Percentiles rank a stretch among this genome's conserved stretches.
Evolutionary conservation across 345 rosid species (phyloP).

Genomic region (Fremontodendron californicum): DNA sequence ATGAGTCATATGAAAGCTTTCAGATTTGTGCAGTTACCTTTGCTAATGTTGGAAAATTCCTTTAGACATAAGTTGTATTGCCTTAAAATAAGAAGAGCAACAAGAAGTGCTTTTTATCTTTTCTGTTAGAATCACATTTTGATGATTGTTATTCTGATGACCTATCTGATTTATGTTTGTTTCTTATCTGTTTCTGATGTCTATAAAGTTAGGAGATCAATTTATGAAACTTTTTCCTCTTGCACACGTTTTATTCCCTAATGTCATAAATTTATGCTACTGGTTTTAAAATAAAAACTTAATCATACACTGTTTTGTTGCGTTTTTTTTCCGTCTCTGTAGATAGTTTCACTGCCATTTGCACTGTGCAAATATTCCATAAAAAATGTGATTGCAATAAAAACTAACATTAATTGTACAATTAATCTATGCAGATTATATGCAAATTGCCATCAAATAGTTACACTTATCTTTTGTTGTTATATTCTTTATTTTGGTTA

Average conservation of each 20-base stretch:
- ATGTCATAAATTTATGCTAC: neutral
- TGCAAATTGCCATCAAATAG: neutral
- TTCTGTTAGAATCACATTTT: neutral
- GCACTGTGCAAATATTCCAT: neutral
- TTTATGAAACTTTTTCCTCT: neutral
- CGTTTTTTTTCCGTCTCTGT: neutral
- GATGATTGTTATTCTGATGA: neutral
- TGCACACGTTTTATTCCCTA: neutral
- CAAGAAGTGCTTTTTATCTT: neutral
- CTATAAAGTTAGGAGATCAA: neutral
- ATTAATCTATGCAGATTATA: neutral
- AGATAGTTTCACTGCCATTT: neutral
- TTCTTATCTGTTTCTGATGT: neutral
- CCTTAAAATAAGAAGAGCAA: slow-evolving; percentile 3
- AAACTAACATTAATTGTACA: neutral
- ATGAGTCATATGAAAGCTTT: neutral
- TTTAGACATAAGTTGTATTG: neutral
- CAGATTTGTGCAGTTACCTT: neutral
- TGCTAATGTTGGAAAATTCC: neutral
- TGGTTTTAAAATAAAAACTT: neutral
- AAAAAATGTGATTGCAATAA: neutral
- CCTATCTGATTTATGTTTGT: neutral
- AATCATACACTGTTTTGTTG: neutral
- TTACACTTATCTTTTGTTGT: neutral
- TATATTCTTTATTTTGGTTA: neutral